These are phyloP conservation scores for Penicillium sp. DNA, from an alignment of 2,329 filamentous ascomycete species.

Conservation along the genomic window DNA sequence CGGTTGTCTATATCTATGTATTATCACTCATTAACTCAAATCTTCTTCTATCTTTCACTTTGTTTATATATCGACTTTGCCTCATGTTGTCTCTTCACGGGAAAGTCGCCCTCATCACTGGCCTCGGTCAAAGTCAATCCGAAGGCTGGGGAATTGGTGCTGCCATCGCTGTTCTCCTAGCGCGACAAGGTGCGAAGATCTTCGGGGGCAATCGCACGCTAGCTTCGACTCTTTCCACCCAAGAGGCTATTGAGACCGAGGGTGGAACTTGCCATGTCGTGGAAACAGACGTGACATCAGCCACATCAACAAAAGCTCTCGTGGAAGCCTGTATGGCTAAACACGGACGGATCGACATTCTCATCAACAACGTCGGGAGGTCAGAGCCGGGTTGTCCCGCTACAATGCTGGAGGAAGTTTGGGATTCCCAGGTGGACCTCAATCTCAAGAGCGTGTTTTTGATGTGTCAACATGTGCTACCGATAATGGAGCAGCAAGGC, in stretches of 20 bases:
- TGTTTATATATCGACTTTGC: not conserved
- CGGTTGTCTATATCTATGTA: not conserved
- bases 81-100: conserved; percentile 5
- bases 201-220: no score
- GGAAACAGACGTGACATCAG: conserved; percentile 54
- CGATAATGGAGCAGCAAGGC: conserved; percentile 27
- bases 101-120: conserved; percentile 29
- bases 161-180: conserved; percentile 51
- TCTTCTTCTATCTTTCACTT: not conserved
- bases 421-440: conserved; percentile 55
- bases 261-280: conserved; percentile 44
- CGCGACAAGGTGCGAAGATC: conserved; percentile 16
- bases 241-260: conserved; percentile 38
- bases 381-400: conserved; percentile 55
- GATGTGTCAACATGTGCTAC: conserved; percentile 45
- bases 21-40: no score
- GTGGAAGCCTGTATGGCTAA: conserved; percentile 54
- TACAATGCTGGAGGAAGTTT: conserved; percentile 49
- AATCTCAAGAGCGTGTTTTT: conserved; percentile 60
- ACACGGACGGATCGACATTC: conserved; percentile 59
- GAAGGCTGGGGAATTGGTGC: conserved; percentile 53
- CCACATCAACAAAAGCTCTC: conserved; percentile 51
- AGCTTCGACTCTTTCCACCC: conserved; percentile 12
- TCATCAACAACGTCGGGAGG: conserved; percentile 62
- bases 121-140: conserved; percentile 40